phyloP scores from a whole-genome alignment of 2,329 filamentous ascomycete genomes.

The Claviceps maximensis region DNA sequence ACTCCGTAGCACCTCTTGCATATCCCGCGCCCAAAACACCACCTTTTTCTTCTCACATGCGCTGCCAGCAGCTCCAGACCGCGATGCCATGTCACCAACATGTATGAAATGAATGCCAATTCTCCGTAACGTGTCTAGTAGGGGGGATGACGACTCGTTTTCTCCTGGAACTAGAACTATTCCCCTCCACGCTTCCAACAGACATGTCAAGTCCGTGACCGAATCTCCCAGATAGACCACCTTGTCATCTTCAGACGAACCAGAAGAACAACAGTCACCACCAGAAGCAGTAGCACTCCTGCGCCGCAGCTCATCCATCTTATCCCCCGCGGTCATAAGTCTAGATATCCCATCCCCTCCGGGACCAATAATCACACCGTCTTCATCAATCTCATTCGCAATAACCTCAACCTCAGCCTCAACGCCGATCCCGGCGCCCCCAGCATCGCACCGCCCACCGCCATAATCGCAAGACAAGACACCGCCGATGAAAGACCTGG shows the following conservation, averaged over 20 bases:
- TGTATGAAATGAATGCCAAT: conserved; percentile 26
- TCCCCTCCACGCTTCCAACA: conserved; percentile 28
- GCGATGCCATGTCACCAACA: conserved; percentile 9
- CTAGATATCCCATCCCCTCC: conserved; percentile 8
- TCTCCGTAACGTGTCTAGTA: conserved; percentile 25
- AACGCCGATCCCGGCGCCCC: no score
- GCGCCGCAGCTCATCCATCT: conserved; percentile 25
- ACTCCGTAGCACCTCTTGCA: conserved; percentile 26
- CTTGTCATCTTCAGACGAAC: conserved; percentile 8
- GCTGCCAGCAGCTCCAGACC: conserved; percentile 3
- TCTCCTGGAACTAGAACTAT: conserved; percentile 30
- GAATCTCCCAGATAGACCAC: conserved; percentile 47
- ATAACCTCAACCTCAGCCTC: conserved; percentile 21
- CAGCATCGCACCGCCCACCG: no score
- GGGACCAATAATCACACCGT: conserved; percentile 30
- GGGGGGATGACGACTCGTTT: conserved; percentile 7
- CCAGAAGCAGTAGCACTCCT: not conserved
- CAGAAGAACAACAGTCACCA: no score
- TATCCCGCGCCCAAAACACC: conserved; percentile 31
- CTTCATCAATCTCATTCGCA: conserved; percentile 29
- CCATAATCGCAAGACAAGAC: no score
- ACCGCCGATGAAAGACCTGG: conserved; percentile 31
- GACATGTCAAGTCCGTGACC: conserved; percentile 41
- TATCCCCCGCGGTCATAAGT: conserved; percentile 30
- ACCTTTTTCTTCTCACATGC: conserved; percentile 1